Base-by-base conservation (phyloP, 1,284 basidiomycete species). In the Tremellales sp. region DNA sequence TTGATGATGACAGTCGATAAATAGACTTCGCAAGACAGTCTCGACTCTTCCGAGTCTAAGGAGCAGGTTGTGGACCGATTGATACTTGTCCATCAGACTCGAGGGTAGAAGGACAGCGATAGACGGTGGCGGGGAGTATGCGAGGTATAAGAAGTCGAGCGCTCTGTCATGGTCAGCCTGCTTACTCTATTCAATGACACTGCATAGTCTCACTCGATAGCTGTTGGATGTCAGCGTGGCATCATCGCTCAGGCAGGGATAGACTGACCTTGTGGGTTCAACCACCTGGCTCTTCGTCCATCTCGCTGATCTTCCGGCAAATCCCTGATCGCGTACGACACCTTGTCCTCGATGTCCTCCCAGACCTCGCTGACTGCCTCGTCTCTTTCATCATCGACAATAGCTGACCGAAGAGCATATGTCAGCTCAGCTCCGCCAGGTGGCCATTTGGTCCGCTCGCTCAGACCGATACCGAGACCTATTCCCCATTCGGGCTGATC, bases 71-170 rank as follows among this genome's bases (percentile, higher is more conserved):
- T 90, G 89, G 49, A 90, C 76, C 24, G 84, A 76, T 59, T 90
- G 87, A 64, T 91, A 92, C 68, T 90, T 91, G n/a, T 81, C 83
- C 31, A 90, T 72, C 31, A 86, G 79, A 1, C 80, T 76, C 0
- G 79, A 74, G 0, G 86, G 82, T 27, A 93, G 83, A 7, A 92
- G 66, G 8, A 83, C 77, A 41, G 83, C 80, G 33, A 92, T 74
- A 0, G 87, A 81, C 21, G 78, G 76, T 1, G 88, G 87, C 12
- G 87, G 83, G 56, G 84, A 85, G 70, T 92, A 93, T 53, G 88
- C 83, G 75, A 92, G 82, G 64, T 87, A 88, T 15, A 93, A 72
- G 61, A 91, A 93, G 70, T 92, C 89, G 35, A 92, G 72, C 7
- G 89, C 87, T 70, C 86, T 86, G 15, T 15, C 21, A n/a, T 1